phyloP scores from a whole-genome alignment of 1,284 basidiomycete genomes.

The Malassezia cuniculi region DNA sequence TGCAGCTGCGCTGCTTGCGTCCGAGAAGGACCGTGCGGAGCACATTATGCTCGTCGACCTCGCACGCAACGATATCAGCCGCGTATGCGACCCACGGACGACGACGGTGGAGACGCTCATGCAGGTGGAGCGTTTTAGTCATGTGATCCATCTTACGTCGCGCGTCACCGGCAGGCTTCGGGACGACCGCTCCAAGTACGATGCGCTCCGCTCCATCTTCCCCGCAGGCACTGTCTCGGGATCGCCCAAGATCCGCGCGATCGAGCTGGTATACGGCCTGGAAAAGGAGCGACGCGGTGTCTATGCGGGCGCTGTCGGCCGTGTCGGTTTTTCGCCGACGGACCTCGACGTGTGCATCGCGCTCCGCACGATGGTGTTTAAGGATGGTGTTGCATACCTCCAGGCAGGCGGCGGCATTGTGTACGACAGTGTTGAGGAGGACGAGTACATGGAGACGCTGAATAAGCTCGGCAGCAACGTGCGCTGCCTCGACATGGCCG shows the following conservation, averaged over 20 bases:
- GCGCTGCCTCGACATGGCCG: conserved; percentile 72
- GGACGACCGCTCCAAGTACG: conserved; percentile 74
- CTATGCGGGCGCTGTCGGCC: conserved; percentile 91
- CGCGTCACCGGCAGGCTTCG: conserved; percentile 81
- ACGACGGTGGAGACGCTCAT: conserved; percentile 94
- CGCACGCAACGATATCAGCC: conserved; percentile 96
- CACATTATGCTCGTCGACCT: conserved; percentile 99
- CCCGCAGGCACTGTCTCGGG: conserved; percentile 98
- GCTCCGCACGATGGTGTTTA: conserved; percentile 95
- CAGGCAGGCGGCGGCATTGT: conserved; percentile 93
- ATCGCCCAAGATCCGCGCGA: conserved; percentile 96
- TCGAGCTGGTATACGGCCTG: conserved; percentile 76
- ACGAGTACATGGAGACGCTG: conserved; percentile 88
- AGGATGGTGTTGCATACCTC: conserved; percentile 77
- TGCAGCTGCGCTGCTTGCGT: conserved; percentile 61
- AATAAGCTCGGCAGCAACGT: conserved; percentile 87
- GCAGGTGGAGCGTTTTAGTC: conserved; percentile 86
- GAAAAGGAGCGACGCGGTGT: conserved; percentile 84
- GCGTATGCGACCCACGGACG: conserved; percentile 85
- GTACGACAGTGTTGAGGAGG: conserved; percentile 89
- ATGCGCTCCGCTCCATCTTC: conserved; percentile 97
- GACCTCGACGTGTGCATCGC: conserved; percentile 98
- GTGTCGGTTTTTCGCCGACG: conserved; percentile 87
- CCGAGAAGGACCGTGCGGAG: conserved; percentile 90
- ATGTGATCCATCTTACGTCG: conserved; percentile 94